Evolutionary conservation across 2,329 filamentous ascomycete genomes (phyloP).

Genomic region (Calonectria henricotiae): DNA sequence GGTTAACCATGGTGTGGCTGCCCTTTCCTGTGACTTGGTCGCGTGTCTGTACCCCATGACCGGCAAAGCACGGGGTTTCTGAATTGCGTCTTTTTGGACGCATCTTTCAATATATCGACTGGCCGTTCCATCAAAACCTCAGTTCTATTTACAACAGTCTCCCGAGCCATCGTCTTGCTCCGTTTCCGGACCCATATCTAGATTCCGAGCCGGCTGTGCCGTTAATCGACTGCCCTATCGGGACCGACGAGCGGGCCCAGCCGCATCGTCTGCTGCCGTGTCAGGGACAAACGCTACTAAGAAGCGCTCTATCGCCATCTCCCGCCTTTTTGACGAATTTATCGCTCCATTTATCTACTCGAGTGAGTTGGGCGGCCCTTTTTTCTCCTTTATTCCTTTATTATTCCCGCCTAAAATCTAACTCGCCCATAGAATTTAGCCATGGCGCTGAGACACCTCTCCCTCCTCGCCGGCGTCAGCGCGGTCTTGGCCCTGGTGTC

Average conservation of each 20-base stretch:
- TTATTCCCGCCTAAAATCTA: neutral
- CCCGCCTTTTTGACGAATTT: slow-evolving; percentile 29
- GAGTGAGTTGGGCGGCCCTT: neutral
- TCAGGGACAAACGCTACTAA: neutral
- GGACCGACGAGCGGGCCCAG: slow-evolving; percentile 27
- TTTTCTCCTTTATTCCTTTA: neutral
- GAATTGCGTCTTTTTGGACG: neutral
- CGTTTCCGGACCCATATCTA: slow-evolving; percentile 35
- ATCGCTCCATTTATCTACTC: neutral
- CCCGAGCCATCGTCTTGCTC: neutral
- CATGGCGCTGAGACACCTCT: slow-evolving; percentile 46
- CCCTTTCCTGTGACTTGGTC: neutral
- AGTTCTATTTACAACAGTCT: too few species aligned
- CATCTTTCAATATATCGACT: neutral
- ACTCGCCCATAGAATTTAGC: neutral
- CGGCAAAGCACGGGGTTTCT: too few species aligned
- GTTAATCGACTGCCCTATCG: slow-evolving; percentile 33
- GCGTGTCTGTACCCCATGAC: neutral
- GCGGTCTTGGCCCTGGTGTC: slow-evolving; percentile 40
- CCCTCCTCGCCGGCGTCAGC: slow-evolving; percentile 42
- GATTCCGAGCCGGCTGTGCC: slow-evolving; percentile 18
- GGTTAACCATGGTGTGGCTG: too few species aligned
- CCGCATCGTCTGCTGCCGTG: slow-evolving; percentile 12
- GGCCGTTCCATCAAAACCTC: too few species aligned
- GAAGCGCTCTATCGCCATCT: slow-evolving; percentile 24